A percentile compares a stretch with the other conserved stretches of the same genome.
Conservation (phyloP, 805 yeast species). For the Priceomyces fermenticarens region DNA sequence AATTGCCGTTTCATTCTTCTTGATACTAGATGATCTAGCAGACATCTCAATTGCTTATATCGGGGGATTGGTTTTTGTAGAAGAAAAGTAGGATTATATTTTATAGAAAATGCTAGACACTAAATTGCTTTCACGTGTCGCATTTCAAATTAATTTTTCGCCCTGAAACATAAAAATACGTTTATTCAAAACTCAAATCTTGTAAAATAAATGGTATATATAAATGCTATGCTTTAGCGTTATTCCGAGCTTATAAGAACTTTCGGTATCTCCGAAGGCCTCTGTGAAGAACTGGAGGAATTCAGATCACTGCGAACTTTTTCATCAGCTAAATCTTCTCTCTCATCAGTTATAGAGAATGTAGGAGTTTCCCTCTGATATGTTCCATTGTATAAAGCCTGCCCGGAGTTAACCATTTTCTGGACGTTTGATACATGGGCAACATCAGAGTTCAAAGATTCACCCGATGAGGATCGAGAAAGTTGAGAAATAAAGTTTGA, state of each 20-base stretch:
- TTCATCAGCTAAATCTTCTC: background rate
- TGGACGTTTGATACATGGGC: conserved; percentile 8
- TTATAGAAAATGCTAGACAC: background rate
- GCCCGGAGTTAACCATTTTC: conserved; percentile 6
- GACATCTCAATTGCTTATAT: conserved; percentile 5
- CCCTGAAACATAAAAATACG: background rate
- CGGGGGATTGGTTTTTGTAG: no score
- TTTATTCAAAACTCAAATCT: background rate
- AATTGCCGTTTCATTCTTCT: conserved; percentile 32
- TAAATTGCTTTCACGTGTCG: conserved; percentile 3
- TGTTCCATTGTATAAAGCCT: conserved; percentile 2
- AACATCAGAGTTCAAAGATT: conserved; percentile 8
- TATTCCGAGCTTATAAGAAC: conserved; percentile 11
- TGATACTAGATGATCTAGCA: conserved; percentile 15
- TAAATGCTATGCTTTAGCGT: background rate
- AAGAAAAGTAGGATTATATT: no score
- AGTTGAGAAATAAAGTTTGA: conserved; percentile 4
- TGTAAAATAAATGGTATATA: background rate
- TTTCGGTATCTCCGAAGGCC: conserved; percentile 6
- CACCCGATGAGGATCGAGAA: conserved; percentile 9
- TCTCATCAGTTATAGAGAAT: conserved; percentile 1
- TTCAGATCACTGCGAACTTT: background rate
- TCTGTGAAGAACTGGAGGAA: background rate
- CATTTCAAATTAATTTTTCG: background rate
- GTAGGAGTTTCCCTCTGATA: conserved; percentile 1